Percentiles rank a stretch among this genome's conserved stretches.
These are phyloP conservation scores for Rhazya stricta DNA, from an alignment of 257 asterid species.

Conservation along the genomic window DNA sequence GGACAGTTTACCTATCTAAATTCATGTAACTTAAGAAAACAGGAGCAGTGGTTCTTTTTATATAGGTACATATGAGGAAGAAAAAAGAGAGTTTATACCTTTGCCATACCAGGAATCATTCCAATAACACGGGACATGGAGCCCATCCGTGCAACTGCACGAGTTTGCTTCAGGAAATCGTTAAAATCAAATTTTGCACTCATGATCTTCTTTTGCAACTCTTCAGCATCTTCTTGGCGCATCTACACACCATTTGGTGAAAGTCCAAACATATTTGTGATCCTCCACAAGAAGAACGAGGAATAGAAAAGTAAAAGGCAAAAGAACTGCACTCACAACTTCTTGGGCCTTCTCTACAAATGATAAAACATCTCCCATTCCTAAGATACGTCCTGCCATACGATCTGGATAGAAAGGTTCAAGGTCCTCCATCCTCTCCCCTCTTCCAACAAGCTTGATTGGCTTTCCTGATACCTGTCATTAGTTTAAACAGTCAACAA, in stretches of 20 bases:
- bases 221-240: conserved; percentile 98
- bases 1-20: conserved; percentile 4
- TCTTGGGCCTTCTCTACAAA: conserved; percentile 99
- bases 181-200: conserved; percentile 93
- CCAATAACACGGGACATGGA: conserved; percentile 97
- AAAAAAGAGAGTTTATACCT: conserved; percentile 42
- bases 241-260: conserved; percentile 45
- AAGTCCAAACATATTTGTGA: conserved; percentile 7
- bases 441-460: conserved; percentile 98
- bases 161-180: conserved; percentile 95
- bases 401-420: conserved; percentile 99
- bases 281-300: background rate
- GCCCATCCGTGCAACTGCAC: conserved; percentile 93
- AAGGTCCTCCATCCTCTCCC: conserved; percentile 97
- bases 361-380: conserved; percentile 98
- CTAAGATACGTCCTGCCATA: conserved; percentile 96
- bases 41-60: background rate
- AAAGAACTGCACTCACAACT: conserved; percentile 58
- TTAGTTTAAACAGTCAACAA: background rate
- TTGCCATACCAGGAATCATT: conserved; percentile 98
- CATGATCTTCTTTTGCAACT: conserved; percentile 93
- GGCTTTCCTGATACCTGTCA: conserved; percentile 97
- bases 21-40: conserved; percentile 3
- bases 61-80: conserved; percentile 8
- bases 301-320: conserved; percentile 1